Evolutionary conservation across 129 eudicot species (phyloP).

Genomic region (Flaveria ramosissima): DNA sequence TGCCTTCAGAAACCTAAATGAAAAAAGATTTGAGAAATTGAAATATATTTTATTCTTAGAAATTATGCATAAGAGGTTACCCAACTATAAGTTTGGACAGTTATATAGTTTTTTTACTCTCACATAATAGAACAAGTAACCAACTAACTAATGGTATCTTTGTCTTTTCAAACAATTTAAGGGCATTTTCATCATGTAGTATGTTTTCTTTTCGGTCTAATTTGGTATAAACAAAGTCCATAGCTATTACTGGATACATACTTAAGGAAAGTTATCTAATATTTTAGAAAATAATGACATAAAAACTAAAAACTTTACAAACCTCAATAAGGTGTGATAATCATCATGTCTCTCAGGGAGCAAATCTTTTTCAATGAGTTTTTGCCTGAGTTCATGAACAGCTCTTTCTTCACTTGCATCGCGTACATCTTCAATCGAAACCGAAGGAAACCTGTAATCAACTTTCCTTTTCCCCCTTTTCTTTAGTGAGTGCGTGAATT

Average conservation of each 20-base stretch:
- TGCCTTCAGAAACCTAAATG: slow-evolving; percentile 79
- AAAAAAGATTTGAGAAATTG: background rate
- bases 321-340: slow-evolving; percentile 83
- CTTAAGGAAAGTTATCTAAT: background rate
- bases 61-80: background rate
- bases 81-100: background rate
- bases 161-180: background rate
- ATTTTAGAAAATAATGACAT: background rate
- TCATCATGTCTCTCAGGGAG: slow-evolving; percentile 87
- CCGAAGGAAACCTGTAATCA: slow-evolving; percentile 73
- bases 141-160: background rate
- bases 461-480: slow-evolving; percentile 87
- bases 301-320: slow-evolving; percentile 22
- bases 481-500: slow-evolving; percentile 76
- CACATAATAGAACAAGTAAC: background rate
- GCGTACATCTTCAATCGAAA: slow-evolving; percentile 81
- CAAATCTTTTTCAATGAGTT: slow-evolving; percentile 62
- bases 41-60: background rate
- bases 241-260: background rate
- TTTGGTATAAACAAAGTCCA: background rate
- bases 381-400: slow-evolving; percentile 71
- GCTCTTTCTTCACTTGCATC: slow-evolving; percentile 77
- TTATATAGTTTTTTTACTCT: background rate
- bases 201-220: background rate
- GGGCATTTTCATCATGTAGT: background rate